A percentile compares a stretch with the other conserved stretches of the same genome.
Evolutionary conservation across 1,284 basidiomycete genomes (phyloP).

Genomic region (Naganishia sp.): DNA sequence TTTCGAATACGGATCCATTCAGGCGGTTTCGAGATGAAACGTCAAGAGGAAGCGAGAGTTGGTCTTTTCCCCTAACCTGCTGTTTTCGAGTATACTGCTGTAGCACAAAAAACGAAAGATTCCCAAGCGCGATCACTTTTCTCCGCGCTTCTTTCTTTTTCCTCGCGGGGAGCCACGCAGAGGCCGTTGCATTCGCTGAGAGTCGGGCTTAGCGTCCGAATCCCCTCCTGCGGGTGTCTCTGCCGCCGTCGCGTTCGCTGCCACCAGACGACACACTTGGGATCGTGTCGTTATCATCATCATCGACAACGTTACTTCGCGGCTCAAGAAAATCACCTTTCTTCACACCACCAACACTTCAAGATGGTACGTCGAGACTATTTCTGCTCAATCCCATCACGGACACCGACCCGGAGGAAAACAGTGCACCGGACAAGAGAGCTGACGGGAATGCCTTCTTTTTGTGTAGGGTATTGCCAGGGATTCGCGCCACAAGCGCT

Average conservation of each 20-base stretch:
- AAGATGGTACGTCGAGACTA: slow-evolving; percentile 33
- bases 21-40: too few relatives aligned
- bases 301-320: slow-evolving; percentile 7
- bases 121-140: neutral
- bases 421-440: slow-evolving; percentile 2
- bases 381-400: slow-evolving; percentile 10
- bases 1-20: too few relatives aligned
- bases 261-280: neutral
- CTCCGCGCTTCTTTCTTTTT: neutral
- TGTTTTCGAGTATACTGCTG: neutral
- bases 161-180: too few relatives aligned
- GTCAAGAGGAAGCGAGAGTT: too few relatives aligned
- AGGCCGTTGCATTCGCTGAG: slow-evolving; percentile 4
- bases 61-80: too few relatives aligned
- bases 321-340: slow-evolving; percentile 16
- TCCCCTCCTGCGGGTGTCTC: neutral
- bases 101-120: neutral
- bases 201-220: slow-evolving; percentile 11
- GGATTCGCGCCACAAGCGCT: slow-evolving; percentile 91
- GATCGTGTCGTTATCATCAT: slow-evolving; percentile 13
- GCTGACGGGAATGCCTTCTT: slow-evolving; percentile 16
- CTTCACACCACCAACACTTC: slow-evolving; percentile 32
- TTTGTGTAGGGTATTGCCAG: slow-evolving; percentile 74
- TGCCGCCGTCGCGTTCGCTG: neutral
- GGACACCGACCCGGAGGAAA: slow-evolving; percentile 19